Base-by-base conservation (phyloP, 306 rosid genomes). In the Sicyos baderoa region DNA sequence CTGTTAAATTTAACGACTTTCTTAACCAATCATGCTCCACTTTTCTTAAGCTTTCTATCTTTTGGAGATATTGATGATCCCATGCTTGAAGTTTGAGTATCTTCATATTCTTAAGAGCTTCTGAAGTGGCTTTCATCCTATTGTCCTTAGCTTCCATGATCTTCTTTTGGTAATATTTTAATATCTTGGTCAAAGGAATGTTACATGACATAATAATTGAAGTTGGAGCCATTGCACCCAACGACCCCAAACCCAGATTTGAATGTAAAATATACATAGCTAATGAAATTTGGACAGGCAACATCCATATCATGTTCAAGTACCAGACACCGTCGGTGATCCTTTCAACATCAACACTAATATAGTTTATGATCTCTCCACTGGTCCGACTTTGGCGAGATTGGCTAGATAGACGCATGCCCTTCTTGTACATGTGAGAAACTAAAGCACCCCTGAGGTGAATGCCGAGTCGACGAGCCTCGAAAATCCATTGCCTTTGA, bases 321-420 rank as follows among this genome's bases (percentile, higher is more conserved):
- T 79, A 87, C 95, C 96, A 92, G 12, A 87, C 65, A 35, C 87
- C 81, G 70, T 92, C 98, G 21, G 98, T 84, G 66, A 92, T 83
- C 82, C 98, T 85, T 76, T 87, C 90, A 60, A 92, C 80, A 76
- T 92, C 98, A n/a, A 92, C 98, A 77, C 96, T 92, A 93, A 92
- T 87, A 60, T 81, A 89, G 78, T 92, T 92, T 79, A 92, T 89
- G 13, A 92, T 87, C 89, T 92, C 96, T 23, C 98, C 98, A 13
- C 96, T 85, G 0, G 86, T 76, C 37, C 78, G 95, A 75, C 89
- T 84, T 52, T 92, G 98, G 6, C 96, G 88, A 23, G 98, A 79
- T 73, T 68, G 74, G 27, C 87, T 80, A 2, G 96, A 92, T 54
- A 89, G 73, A 76, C 72, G 68, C 15, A 92, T 27, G 19, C 96